These are phyloP conservation scores for Tylopilus plumbeoviolaceoides DNA, from an alignment of 768 basidiomycete genomes.

Conservation along the genomic window DNA sequence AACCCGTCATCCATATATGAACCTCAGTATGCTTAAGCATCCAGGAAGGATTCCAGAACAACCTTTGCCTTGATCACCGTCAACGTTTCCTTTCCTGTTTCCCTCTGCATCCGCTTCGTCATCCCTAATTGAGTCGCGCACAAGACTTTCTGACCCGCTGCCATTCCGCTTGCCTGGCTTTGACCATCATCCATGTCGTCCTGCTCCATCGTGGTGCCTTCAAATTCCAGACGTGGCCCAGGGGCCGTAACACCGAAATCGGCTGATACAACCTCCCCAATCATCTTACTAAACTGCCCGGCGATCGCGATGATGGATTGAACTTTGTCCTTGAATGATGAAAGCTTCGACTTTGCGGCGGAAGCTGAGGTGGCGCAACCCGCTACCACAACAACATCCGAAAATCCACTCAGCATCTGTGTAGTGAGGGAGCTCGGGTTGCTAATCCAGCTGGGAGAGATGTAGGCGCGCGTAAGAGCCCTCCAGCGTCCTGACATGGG, in stretches of 20 bases:
- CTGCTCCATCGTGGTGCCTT: slow-evolving; percentile 10
- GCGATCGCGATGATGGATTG: slow-evolving; percentile 2
- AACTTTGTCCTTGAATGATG: slow-evolving; percentile 4
- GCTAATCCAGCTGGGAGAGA: neutral
- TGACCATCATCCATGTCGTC: neutral
- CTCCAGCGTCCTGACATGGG: slow-evolving; percentile 11
- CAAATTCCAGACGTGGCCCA: neutral
- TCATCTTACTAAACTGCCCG: slow-evolving; percentile 4
- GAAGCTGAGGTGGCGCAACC: slow-evolving; percentile 1
- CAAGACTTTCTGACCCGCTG: slow-evolving; percentile 4
- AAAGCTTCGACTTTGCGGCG: neutral
- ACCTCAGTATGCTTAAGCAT: neutral
- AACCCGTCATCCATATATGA: neutral
- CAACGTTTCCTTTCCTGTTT: neutral
- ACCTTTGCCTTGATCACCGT: slow-evolving; percentile 9
- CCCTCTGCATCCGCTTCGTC: slow-evolving; percentile 6
- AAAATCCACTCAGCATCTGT: neutral
- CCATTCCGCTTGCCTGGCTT: neutral
- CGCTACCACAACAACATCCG: slow-evolving; percentile 8
- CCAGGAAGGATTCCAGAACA: slow-evolving; percentile 11
- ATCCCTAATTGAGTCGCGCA: slow-evolving; percentile 13
- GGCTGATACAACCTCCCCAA: slow-evolving; percentile 3
- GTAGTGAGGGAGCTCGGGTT: neutral
- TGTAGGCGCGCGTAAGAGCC: slow-evolving; percentile 8
- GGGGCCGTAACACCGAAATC: slow-evolving; percentile 7